phyloP scores from a whole-genome alignment of 257 asterid genomes.

The Ilex asprella region DNA sequence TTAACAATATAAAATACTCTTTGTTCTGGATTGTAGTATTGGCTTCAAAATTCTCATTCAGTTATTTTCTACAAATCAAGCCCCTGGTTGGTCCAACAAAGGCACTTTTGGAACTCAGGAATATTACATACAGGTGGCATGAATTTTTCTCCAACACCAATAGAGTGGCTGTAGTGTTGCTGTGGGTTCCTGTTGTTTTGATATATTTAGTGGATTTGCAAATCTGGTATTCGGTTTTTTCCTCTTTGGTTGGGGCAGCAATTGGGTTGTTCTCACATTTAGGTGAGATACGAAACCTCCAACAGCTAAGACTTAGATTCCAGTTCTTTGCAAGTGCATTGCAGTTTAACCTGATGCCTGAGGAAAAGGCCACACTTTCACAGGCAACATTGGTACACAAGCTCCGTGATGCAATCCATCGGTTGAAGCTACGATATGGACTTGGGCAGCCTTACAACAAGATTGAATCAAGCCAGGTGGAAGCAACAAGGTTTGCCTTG shows the following conservation, averaged over 20 bases:
- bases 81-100: slow-evolving; percentile 82
- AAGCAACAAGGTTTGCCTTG: slow-evolving; percentile 82
- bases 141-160: slow-evolving; percentile 81
- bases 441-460: slow-evolving; percentile 82
- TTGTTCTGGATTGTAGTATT: slow-evolving; percentile 64
- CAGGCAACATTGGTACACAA: slow-evolving; percentile 51
- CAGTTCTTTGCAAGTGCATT: slow-evolving; percentile 92
- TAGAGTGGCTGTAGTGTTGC: slow-evolving; percentile 53
- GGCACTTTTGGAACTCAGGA: slow-evolving; percentile 37
- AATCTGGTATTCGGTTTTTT: slow-evolving; percentile 67
- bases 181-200: slow-evolving; percentile 83
- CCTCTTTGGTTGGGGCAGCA: slow-evolving; percentile 62
- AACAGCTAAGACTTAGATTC: slow-evolving; percentile 81
- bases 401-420: slow-evolving; percentile 63
- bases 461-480: slow-evolving; percentile 89
- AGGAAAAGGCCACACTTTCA: slow-evolving; percentile 30
- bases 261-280: slow-evolving; percentile 71
- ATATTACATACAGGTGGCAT: slow-evolving; percentile 57
- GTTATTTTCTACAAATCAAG: slow-evolving; percentile 78
- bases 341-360: slow-evolving; percentile 87
- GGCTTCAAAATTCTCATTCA: slow-evolving; percentile 63
- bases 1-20: slow-evolving; percentile 64
- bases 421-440: slow-evolving; percentile 82
- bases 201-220: slow-evolving; percentile 84
- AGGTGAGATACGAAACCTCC: slow-evolving; percentile 81